Base-by-base conservation (phyloP, 2,329 filamentous ascomycete genomes). In the Colletotrichum liriopes region DNA sequence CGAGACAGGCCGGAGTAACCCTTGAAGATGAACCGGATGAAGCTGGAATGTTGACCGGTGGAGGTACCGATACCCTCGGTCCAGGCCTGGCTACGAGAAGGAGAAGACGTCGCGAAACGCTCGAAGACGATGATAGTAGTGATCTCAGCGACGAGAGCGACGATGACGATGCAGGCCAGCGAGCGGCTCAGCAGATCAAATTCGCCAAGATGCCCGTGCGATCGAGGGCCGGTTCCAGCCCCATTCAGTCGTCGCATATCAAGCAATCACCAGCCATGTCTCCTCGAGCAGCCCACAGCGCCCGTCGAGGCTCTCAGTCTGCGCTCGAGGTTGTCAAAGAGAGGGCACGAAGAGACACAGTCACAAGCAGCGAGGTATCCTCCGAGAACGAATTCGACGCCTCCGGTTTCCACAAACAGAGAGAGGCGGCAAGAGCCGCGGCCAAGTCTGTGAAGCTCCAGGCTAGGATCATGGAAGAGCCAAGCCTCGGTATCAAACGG, bases 141-240 rank as follows among this genome's bases (percentile, higher is more conserved):
- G 94, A 96, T 77, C 84, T 96, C 65, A 95, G 92, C 79, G 94
- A 96, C 77, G 93, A 96, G 76, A 96, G 93, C 77, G 94, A 96
- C 62, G 92, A 94, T 68, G 88, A 91, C 73, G 92, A 94, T 66
- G 86, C 87, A 0, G 89, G 92, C 65, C 86, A 88, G 73, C 82
- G 93, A 65, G 93, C 93, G 55, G 93, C 93, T 2, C 94, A 97
- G 79, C 94, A 97, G 81, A 98, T 98, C 80, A 95, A 96, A 79
- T 99, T 99, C 82, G 91, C 93, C 60, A 98, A 98, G 83, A 96
- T 98, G 94, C 96, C 96, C 1, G 89, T 98, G 54, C 90, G 95
- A 39, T 91, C 91, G 75, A 91, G 96, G 67, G 94, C 95, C 35
- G 96, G 94, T 14, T 98, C 95, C 0, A 98, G 96, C 59, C 96